phyloP scores from a whole-genome alignment of 2,329 filamentous ascomycete genomes.

The Sphaceloma murrayae region DNA sequence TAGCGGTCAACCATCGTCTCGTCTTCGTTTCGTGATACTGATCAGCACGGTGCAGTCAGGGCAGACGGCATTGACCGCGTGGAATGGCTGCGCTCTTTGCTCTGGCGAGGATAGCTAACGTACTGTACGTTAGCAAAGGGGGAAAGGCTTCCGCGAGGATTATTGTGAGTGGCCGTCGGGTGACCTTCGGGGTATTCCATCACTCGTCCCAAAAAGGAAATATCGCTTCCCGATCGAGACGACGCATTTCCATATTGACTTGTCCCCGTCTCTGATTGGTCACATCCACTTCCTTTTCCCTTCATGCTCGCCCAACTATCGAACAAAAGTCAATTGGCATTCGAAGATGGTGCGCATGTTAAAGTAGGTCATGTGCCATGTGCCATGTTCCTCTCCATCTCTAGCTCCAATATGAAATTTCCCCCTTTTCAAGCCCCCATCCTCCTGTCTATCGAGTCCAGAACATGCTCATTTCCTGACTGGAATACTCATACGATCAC shows the following conservation, averaged over 20 bases:
- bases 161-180: background rate
- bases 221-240: background rate
- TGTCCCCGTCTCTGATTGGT: constrained; percentile 2
- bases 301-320: constrained; percentile 1
- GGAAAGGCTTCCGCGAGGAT: too few species aligned
- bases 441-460: constrained; percentile 3
- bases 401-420: constrained; percentile 13
- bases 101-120: too few species aligned
- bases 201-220: constrained; percentile 3
- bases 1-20: background rate
- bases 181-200: constrained; percentile 6
- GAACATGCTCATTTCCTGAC: constrained; percentile 11
- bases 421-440: constrained; percentile 8
- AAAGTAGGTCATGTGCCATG: constrained; percentile 5
- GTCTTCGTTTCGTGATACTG: background rate
- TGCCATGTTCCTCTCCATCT: background rate
- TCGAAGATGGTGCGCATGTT: background rate
- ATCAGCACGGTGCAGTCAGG: constrained; percentile 6
- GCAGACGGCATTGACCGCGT: constrained; percentile 2
- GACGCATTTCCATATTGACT: background rate
- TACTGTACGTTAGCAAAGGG: too few species aligned
- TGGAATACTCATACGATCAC: too few species aligned
- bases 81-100: too few species aligned
- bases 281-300: constrained; percentile 6
- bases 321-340: background rate